These are phyloP conservation scores for Flammula alnicola DNA, from an alignment of 1,284 basidiomycete species.

Conservation along the genomic window DNA sequence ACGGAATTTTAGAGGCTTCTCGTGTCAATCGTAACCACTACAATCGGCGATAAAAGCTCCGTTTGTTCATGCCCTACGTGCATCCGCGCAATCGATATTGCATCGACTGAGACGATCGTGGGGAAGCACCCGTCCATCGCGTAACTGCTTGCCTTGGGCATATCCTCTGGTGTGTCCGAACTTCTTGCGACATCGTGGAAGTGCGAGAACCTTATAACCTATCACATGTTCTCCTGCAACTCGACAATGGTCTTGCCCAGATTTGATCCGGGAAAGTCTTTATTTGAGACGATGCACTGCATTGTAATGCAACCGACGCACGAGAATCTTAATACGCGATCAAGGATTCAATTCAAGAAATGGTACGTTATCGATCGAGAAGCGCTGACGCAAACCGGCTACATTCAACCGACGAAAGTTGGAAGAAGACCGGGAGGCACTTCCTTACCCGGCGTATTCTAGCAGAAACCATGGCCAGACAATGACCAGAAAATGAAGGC, in stretches of 20 bases:
- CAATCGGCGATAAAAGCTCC: slow-evolving; percentile 16
- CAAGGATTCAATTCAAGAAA: background rate
- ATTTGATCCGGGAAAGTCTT: slow-evolving; percentile 2
- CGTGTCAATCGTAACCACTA: slow-evolving; percentile 11
- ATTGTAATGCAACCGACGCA: background rate
- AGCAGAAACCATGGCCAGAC: background rate
- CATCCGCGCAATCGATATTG: slow-evolving; percentile 11
- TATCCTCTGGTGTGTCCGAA: slow-evolving; percentile 17
- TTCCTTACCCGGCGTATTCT: background rate
- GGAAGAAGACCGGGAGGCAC: no score
- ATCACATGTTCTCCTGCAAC: slow-evolving; percentile 14
- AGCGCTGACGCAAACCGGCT: no score
- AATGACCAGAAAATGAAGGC: background rate
- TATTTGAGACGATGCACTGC: background rate
- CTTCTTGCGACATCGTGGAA: slow-evolving; percentile 25
- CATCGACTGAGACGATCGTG: slow-evolving; percentile 10
- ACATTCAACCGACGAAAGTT: no score
- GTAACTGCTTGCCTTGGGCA: slow-evolving; percentile 12
- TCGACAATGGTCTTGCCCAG: background rate
- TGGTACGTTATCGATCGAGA: no score
- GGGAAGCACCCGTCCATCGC: slow-evolving; percentile 7
- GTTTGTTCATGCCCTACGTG: slow-evolving; percentile 8
- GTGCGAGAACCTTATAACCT: slow-evolving; percentile 3
- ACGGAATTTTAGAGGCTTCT: no score
- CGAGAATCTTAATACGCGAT: background rate